Evolutionary conservation across 148 eudicot species (phyloP).

Genomic region (Rhododendron ovatum): DNA sequence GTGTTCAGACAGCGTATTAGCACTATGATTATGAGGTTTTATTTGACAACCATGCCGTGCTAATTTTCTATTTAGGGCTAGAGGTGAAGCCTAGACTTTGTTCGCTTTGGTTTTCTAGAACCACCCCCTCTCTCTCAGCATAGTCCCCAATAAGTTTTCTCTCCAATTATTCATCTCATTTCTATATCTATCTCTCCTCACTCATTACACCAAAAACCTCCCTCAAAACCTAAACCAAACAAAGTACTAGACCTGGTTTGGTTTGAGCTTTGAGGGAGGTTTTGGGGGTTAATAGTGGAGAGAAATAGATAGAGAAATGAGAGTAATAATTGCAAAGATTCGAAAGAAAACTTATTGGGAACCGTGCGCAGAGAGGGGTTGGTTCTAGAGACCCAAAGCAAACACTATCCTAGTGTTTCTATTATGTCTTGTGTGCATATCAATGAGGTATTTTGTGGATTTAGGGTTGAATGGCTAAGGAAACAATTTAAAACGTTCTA

Average conservation of each 20-base stretch:
- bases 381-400: not conserved
- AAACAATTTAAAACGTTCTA: not conserved
- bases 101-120: not conserved
- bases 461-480: not conserved
- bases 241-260: not conserved
- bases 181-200: not conserved
- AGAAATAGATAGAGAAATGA: not conserved
- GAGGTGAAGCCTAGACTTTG: not conserved
- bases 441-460: not conserved
- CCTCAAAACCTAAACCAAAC: not conserved
- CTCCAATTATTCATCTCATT: not conserved
- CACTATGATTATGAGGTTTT: not conserved
- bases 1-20: not conserved
- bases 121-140: not conserved
- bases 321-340: no score
- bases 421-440: not conserved
- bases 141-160: no score
- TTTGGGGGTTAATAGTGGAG: not conserved
- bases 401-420: not conserved
- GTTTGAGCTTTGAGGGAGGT: not conserved
- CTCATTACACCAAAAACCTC: not conserved
- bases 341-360: not conserved
- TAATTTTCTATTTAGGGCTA: not conserved
- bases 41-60: not conserved
- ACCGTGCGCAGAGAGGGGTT: not conserved